These are phyloP conservation scores for Amanita pseudoporphyria DNA, from an alignment of 768 basidiomycete species.

Conservation along the genomic window DNA sequence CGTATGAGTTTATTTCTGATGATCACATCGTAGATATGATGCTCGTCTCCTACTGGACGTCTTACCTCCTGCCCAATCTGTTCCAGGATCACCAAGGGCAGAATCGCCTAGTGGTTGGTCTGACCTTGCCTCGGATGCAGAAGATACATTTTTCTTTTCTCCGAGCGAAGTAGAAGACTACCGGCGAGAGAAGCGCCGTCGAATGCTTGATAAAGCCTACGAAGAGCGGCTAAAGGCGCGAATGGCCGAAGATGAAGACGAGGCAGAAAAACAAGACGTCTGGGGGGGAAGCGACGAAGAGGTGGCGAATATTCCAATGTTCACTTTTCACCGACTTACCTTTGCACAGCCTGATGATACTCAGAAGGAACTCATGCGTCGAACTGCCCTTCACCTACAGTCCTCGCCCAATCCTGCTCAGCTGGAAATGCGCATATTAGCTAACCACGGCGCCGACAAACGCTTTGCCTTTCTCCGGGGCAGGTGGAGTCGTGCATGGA, in stretches of 20 bases:
- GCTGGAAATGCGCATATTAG: constrained; percentile 81
- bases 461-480: constrained; percentile 80
- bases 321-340: neutral
- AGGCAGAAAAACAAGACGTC: constrained; percentile 29
- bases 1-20: constrained; percentile 12
- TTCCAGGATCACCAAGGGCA: constrained; percentile 11
- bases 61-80: constrained; percentile 18
- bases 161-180: constrained; percentile 59
- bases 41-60: constrained; percentile 64
- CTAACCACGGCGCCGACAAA: constrained; percentile 71
- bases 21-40: constrained; percentile 54
- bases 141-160: constrained; percentile 78
- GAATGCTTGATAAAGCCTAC: constrained; percentile 45
- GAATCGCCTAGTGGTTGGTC: constrained; percentile 65
- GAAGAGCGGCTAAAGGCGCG: constrained; percentile 61
- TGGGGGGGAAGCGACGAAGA: constrained; percentile 72
- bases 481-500: constrained; percentile 63
- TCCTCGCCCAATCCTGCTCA: constrained; percentile 71
- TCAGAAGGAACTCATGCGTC: constrained; percentile 58
- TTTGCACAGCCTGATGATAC: constrained; percentile 43
- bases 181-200: constrained; percentile 56
- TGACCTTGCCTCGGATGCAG: constrained; percentile 75
- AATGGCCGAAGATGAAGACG: constrained; percentile 31
- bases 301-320: constrained; percentile 24
- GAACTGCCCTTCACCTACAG: constrained; percentile 61